These are phyloP conservation scores for Yamadazyma atlantica DNA, from an alignment of 1,139 yeast species.

Conservation along the genomic window DNA sequence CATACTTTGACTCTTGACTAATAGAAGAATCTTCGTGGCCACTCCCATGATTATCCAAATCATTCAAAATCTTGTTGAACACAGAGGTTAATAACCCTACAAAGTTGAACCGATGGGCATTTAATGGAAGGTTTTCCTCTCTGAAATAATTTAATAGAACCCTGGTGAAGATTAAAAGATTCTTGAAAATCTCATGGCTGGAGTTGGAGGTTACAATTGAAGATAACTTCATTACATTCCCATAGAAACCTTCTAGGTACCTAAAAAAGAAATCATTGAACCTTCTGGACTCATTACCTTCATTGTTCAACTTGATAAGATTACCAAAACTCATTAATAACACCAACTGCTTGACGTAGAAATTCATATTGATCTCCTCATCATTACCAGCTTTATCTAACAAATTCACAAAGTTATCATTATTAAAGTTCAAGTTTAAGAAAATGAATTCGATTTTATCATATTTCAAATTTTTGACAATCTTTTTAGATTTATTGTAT, in stretches of 20 bases:
- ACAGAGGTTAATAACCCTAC: conserved; percentile 17
- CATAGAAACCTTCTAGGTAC: conserved; percentile 35
- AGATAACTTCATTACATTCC: conserved; percentile 3
- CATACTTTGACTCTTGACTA: conserved; percentile 8
- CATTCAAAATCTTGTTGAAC: conserved; percentile 7
- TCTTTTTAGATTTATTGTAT: conserved; percentile 18
- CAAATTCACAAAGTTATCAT: conserved; percentile 12
- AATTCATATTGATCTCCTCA: conserved; percentile 12
- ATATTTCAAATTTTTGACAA: conserved; percentile 25
- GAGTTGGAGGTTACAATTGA: conserved; percentile 11
- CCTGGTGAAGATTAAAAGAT: conserved; percentile 32
- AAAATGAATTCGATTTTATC: conserved; percentile 28
- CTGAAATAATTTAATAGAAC: conserved; percentile 56
- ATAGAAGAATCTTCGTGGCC: background rate
- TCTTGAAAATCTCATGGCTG: conserved; percentile 10
- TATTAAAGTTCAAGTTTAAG: conserved; percentile 19
- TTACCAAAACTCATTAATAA: conserved; percentile 22
- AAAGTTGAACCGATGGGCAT: conserved; percentile 34
- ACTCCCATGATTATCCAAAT: conserved; percentile 2
- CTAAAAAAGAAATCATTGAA: conserved; percentile 25
- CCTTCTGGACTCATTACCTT: background rate
- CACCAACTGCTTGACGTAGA: conserved; percentile 25
- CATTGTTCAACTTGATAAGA: conserved; percentile 15
- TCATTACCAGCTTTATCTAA: conserved; percentile 5
- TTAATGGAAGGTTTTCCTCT: conserved; percentile 41